Conservation (phyloP, 2,329 filamentous ascomycete species). For the Botrytis pseudocinerea region DNA sequence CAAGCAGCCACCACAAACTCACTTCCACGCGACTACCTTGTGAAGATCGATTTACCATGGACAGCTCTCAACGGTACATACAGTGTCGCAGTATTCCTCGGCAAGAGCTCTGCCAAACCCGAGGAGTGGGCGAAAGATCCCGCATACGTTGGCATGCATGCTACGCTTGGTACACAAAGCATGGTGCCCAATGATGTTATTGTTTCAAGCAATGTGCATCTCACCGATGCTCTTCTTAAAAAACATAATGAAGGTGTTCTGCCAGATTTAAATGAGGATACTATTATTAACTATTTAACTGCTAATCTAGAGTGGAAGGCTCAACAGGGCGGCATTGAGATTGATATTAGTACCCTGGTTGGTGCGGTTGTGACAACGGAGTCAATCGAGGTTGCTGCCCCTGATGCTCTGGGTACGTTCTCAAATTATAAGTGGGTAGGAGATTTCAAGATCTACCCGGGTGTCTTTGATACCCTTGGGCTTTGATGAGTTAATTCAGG, state of each 20-base stretch:
- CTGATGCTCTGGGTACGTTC: constrained; percentile 10
- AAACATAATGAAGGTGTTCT: constrained; percentile 36
- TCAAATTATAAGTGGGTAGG: constrained; percentile 22
- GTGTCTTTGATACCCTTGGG: not conserved
- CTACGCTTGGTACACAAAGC: constrained; percentile 4
- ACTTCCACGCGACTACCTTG: constrained; percentile 39
- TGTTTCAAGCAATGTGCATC: constrained; percentile 43
- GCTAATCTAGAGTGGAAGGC: constrained; percentile 35
- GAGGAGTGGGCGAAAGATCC: constrained; percentile 25
- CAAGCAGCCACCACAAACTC: constrained; percentile 5
- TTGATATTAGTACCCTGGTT: not conserved
- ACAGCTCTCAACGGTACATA: constrained; percentile 39
- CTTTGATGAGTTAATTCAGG: not conserved
- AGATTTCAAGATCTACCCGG: constrained; percentile 17
- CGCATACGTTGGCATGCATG: constrained; percentile 20
- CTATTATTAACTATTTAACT: constrained; percentile 36
- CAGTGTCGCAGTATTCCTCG: constrained; percentile 41
- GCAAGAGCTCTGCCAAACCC: constrained; percentile 36
- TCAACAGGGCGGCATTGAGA: constrained; percentile 9
- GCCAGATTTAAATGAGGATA: constrained; percentile 33
- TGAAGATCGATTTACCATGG: constrained; percentile 39
- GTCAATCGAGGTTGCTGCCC: constrained; percentile 16
- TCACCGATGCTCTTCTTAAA: constrained; percentile 41
- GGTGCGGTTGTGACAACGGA: constrained; percentile 5
- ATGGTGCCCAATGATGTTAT: constrained; percentile 25